Conservation (phyloP, 345 rosid species). For the Syzygium jambos region DNA sequence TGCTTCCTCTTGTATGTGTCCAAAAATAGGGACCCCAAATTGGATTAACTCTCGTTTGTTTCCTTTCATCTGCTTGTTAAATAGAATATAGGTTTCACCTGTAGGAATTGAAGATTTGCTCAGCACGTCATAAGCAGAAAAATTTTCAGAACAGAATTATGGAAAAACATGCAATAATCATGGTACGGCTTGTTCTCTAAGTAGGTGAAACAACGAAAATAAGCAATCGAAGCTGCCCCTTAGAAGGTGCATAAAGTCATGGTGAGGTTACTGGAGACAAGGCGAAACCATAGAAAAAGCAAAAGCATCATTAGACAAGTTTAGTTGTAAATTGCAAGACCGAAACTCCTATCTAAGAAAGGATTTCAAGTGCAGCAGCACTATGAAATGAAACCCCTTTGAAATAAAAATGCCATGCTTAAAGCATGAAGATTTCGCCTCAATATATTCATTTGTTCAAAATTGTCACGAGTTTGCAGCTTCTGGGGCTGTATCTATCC, state of each 20-base stretch:
- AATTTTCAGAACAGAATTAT: not conserved
- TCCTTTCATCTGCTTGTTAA: constrained; percentile 93
- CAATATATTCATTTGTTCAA: not conserved
- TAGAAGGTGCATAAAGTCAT: not conserved
- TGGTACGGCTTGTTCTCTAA: not conserved
- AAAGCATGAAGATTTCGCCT: not conserved
- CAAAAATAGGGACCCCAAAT: constrained; percentile 81
- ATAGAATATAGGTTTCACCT: constrained; percentile 86
- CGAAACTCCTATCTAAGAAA: not conserved
- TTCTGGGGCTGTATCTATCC: constrained; percentile 2
- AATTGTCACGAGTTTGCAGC: not conserved
- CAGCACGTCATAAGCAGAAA: not conserved
- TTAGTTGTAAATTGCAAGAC: not conserved
- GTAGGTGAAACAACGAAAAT: not conserved
- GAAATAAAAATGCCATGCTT: not conserved
- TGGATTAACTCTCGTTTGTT: constrained; percentile 90
- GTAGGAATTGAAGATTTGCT: not conserved
- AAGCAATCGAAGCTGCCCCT: not conserved
- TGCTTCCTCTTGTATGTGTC: constrained; percentile 59
- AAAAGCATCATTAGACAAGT: not conserved
- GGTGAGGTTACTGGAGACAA: not conserved
- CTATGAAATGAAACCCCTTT: not conserved
- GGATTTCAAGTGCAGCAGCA: not conserved
- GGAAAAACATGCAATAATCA: not conserved
- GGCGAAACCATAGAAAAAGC: not conserved